Percentiles rank a stretch among this genome's conserved stretches.
Evolutionary conservation across 148 eudicot species (phyloP).

Genomic region (Chenopodium quinoa): DNA sequence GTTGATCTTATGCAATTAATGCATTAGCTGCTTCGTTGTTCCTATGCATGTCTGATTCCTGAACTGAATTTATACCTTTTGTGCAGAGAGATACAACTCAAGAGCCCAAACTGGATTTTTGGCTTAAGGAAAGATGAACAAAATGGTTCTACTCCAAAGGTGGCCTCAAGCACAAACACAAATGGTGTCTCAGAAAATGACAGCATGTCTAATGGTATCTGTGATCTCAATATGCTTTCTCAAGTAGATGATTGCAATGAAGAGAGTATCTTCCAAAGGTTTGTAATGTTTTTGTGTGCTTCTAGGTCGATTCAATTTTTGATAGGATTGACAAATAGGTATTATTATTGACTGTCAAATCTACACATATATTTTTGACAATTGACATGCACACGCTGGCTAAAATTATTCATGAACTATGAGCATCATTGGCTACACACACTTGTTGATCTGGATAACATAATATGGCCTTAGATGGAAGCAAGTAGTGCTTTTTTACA

Average conservation of each 20-base stretch:
- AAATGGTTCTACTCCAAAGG: slow-evolving; percentile 41
- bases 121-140: slow-evolving; percentile 81
- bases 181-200: slow-evolving; percentile 39
- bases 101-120: slow-evolving; percentile 97
- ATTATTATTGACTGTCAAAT: neutral
- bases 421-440: neutral
- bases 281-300: slow-evolving; percentile 13
- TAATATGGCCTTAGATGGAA: neutral
- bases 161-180: slow-evolving; percentile 37
- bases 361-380: neutral
- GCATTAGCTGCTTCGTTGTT: neutral
- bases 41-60: neutral
- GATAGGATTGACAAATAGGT: neutral
- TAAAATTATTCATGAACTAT: neutral
- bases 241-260: slow-evolving; percentile 44
- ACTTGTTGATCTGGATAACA: neutral
- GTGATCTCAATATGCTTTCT: slow-evolving; percentile 65
- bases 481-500: neutral
- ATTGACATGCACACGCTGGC: neutral
- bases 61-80: slow-evolving; percentile 9
- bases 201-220: slow-evolving; percentile 34
- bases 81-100: slow-evolving; percentile 94
- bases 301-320: neutral
- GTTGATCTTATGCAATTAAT: neutral
- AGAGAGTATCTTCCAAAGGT: slow-evolving; percentile 74